phyloP scores from a whole-genome alignment of 2,329 filamentous ascomycete genomes.

The Xylaria sp. region DNA sequence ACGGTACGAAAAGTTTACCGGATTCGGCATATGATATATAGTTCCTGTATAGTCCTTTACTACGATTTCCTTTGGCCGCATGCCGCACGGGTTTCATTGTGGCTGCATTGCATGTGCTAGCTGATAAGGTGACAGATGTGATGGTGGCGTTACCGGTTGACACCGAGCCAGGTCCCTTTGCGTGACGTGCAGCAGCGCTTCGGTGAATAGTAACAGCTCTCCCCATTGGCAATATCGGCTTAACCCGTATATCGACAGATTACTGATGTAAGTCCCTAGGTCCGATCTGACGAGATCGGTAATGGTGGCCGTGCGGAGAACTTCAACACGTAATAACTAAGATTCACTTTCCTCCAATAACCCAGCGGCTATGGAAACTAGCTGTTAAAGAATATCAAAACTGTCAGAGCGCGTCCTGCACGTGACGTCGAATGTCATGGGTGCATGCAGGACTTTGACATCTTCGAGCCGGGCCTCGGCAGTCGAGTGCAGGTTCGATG shows the following conservation, averaged over 20 bases:
- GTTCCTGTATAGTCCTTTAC: not conserved
- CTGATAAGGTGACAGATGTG: conserved; percentile 4
- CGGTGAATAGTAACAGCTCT: not conserved
- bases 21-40: not conserved
- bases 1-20: not conserved
- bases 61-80: not conserved
- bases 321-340: too few relatives aligned
- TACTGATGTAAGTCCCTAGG: not conserved
- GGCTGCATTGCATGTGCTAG: conserved; percentile 13
- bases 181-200: not conserved
- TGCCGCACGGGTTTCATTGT: not conserved
- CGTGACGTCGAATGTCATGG: not conserved
- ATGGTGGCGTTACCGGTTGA: conserved; percentile 14
- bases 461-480: conserved; percentile 12
- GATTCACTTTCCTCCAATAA: not conserved
- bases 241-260: too few relatives aligned
- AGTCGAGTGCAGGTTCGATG: conserved; percentile 12
- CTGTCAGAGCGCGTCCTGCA: not conserved
- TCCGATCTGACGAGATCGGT: too few relatives aligned
- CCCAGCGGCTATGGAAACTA: not conserved
- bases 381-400: not conserved
- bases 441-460: conserved; percentile 12
- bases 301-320: too few relatives aligned
- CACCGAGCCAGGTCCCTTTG: not conserved
- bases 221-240: not conserved